Conservation (phyloP, 2,329 filamentous ascomycete genomes). For the Claviceps maximensis region DNA sequence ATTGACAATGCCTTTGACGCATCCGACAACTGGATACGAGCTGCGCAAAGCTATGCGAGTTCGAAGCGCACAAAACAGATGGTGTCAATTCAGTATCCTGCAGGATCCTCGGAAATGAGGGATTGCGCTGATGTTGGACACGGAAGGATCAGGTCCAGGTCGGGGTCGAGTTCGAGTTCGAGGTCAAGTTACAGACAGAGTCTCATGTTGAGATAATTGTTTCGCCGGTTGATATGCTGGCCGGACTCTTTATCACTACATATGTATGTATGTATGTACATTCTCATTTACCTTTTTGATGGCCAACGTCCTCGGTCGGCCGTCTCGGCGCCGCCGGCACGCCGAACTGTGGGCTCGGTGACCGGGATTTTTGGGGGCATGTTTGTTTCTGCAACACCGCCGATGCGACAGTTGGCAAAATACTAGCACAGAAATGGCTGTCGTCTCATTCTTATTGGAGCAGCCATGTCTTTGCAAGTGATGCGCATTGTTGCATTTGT, state of each 20-base stretch:
- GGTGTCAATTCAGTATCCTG: background rate
- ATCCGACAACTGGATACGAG: background rate
- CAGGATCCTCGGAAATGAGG: background rate
- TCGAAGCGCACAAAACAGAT: background rate
- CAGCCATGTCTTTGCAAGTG: background rate
- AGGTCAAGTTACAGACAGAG: background rate
- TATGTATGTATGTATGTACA: no score
- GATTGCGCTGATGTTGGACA: background rate
- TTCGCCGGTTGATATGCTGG: background rate
- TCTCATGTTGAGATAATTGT: background rate
- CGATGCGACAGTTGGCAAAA: background rate
- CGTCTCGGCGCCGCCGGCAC: slow-evolving; percentile 3
- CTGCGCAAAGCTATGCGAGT: background rate
- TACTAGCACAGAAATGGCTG: background rate
- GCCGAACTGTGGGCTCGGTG: slow-evolving; percentile 3
- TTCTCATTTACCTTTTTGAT: no score
- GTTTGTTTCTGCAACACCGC: background rate
- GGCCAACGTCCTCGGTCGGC: background rate
- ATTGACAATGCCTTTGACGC: background rate
- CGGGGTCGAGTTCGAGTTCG: background rate
- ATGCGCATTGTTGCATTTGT: slow-evolving; percentile 1
- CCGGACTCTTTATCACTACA: background rate
- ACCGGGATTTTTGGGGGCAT: background rate
- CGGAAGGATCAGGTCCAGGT: background rate
- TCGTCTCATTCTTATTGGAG: background rate